Evolutionary conservation across 345 rosid species (phyloP).

Genomic region (Euphorbia tirucalli): DNA sequence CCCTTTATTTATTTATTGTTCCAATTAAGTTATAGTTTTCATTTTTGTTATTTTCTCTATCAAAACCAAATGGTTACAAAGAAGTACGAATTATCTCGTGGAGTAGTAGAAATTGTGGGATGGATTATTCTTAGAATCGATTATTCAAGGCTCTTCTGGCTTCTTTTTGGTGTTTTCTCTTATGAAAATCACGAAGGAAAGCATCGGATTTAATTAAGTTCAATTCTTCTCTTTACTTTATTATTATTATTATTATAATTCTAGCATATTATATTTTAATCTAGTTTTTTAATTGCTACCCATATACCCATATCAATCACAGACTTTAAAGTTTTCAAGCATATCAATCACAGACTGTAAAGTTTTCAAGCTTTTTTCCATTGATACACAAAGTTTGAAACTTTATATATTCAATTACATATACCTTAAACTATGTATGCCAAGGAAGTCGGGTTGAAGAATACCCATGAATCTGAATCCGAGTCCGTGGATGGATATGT

Average conservation of each 20-base stretch:
- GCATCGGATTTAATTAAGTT: constrained; percentile 26
- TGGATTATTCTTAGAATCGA: constrained; percentile 36
- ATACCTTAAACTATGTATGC: constrained; percentile 19
- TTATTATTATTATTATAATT: neutral
- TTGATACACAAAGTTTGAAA: neutral
- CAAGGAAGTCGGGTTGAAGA: constrained; percentile 16
- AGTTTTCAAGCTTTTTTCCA: neutral
- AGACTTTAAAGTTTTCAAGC: neutral
- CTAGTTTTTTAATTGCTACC: neutral
- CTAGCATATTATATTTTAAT: neutral
- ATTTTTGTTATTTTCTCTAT: neutral
- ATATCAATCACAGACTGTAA: neutral
- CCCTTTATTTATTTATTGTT: neutral
- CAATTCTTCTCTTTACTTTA: neutral
- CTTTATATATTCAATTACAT: neutral
- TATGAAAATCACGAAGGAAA: constrained; percentile 43
- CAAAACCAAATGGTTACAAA: constrained; percentile 25
- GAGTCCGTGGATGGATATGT: constrained; percentile 21
- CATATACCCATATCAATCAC: no score
- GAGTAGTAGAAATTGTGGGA: constrained; percentile 25
- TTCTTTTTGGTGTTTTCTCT: constrained; percentile 36
- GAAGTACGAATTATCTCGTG: constrained; percentile 26
- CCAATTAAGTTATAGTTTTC: neutral
- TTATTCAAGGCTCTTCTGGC: constrained; percentile 35
- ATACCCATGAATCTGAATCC: constrained; percentile 25